phyloP scores from a whole-genome alignment of 495 filamentous ascomycete genomes.

The Platismatia glauca region DNA sequence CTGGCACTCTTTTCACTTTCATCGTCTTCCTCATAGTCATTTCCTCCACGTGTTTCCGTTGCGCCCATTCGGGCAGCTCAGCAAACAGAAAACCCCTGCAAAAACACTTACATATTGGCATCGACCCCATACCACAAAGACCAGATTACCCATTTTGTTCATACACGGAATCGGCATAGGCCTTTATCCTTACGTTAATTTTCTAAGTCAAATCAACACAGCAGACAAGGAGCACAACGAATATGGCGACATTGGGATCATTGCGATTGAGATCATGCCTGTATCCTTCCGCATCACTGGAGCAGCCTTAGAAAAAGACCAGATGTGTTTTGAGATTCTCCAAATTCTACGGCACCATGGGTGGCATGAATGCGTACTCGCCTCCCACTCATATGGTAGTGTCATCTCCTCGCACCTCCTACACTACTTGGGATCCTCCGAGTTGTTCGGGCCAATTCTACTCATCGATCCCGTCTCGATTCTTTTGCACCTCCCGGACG shows the following conservation, averaged over 20 bases:
- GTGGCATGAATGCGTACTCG: slow-evolving; percentile 45
- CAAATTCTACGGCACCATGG: slow-evolving; percentile 45
- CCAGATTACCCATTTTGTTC: slow-evolving; percentile 50
- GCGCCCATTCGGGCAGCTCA: slow-evolving; percentile 40
- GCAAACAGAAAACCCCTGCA: slow-evolving; percentile 34
- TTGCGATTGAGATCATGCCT: slow-evolving; percentile 56
- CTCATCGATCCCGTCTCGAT: slow-evolving; percentile 60
- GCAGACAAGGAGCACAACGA: slow-evolving; percentile 9
- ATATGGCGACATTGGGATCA: slow-evolving; percentile 46
- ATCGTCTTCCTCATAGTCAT: slow-evolving; percentile 27
- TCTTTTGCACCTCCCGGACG: slow-evolving; percentile 55
- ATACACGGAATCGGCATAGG: slow-evolving; percentile 66
- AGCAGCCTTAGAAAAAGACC: slow-evolving; percentile 35
- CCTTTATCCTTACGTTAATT: slow-evolving; percentile 50
- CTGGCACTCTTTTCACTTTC: slow-evolving; percentile 34
- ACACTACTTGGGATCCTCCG: slow-evolving; percentile 32
- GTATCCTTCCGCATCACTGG: slow-evolving; percentile 52
- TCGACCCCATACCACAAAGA: slow-evolving; percentile 48
- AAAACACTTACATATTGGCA: slow-evolving; percentile 54
- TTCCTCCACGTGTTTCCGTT: slow-evolving; percentile 43
- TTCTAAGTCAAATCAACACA: slow-evolving; percentile 43
- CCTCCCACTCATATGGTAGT: slow-evolving; percentile 54
- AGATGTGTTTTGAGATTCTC: slow-evolving; percentile 44
- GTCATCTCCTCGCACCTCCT: slow-evolving; percentile 56
- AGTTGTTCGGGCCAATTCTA: slow-evolving; percentile 40